phyloP scores from a whole-genome alignment of 78 protist genomes.

The Dictyostelium capitatum region DNA sequence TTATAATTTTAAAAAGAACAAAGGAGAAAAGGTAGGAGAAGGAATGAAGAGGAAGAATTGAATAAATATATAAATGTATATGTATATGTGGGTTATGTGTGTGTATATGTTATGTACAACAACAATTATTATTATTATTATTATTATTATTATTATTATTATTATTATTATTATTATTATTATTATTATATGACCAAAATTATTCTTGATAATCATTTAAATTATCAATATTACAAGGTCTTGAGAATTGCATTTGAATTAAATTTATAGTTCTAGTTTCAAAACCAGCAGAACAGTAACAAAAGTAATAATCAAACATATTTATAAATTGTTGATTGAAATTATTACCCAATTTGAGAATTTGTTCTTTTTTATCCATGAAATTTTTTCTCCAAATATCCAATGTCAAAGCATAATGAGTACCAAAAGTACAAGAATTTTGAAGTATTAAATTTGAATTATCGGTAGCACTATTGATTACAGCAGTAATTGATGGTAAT shows the following conservation, averaged over 20 bases:
- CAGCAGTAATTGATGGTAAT: constrained; percentile 58
- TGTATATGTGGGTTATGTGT: too few relatives aligned
- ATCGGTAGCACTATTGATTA: constrained; percentile 22
- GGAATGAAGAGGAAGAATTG: too few relatives aligned
- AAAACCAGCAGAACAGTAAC: constrained; percentile 79
- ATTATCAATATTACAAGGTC: constrained; percentile 56
- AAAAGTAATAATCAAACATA: constrained; percentile 68
- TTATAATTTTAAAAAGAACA: too few relatives aligned
- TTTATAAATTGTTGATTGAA: constrained; percentile 58
- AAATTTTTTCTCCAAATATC: constrained; percentile 64
- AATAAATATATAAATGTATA: too few relatives aligned
- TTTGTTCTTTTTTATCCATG: neutral
- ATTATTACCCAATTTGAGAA: neutral
- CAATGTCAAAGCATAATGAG: constrained; percentile 80
- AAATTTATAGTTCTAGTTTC: constrained; percentile 63
- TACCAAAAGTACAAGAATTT: constrained; percentile 51
- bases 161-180: too few relatives aligned
- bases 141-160: too few relatives aligned
- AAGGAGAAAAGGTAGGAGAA: too few relatives aligned
- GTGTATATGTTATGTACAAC: too few relatives aligned
- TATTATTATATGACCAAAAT: too few relatives aligned
- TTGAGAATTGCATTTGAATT: constrained; percentile 67
- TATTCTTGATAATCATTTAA: neutral
- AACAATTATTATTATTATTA: too few relatives aligned
- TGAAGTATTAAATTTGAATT: constrained; percentile 49